Conservation (phyloP, 2,329 filamentous ascomycete genomes). For the Cladosporium phlei region DNA sequence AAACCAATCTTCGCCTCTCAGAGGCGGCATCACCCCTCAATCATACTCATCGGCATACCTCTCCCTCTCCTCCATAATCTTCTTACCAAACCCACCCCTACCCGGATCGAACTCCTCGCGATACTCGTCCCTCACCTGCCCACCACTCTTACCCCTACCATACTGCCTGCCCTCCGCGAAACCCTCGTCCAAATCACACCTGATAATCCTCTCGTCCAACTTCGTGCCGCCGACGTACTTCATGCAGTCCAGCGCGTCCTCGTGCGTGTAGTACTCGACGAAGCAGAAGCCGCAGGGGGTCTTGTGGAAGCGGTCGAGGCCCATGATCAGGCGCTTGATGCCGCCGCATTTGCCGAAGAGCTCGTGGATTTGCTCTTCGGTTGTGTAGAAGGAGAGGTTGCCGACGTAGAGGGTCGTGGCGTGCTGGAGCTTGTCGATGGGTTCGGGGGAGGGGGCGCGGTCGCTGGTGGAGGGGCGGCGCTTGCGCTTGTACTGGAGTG, state of each 20-base stretch:
- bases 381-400: constrained; percentile 78
- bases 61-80: constrained; percentile 19
- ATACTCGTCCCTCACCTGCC: constrained; percentile 96
- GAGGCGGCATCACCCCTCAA: background rate
- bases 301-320: constrained; percentile 92
- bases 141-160: constrained; percentile 86
- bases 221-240: constrained; percentile 98
- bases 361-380: constrained; percentile 97
- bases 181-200: constrained; percentile 90
- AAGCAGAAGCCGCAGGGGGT: constrained; percentile 99
- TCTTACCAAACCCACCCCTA: constrained; percentile 73
- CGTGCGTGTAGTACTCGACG: constrained; percentile 97
- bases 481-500: constrained; percentile 60
- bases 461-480: constrained; percentile 57
- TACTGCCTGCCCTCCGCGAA: constrained; percentile 96
- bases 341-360: constrained; percentile 65
- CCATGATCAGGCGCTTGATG: constrained; percentile 97
- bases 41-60: constrained; percentile 26
- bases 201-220: constrained; percentile 92
- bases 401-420: constrained; percentile 96
- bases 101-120: constrained; percentile 95
- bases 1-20: background rate
- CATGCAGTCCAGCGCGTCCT: constrained; percentile 95
- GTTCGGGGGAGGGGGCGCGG: constrained; percentile 48
- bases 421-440: constrained; percentile 74